Evolutionary conservation across 1,284 basidiomycete species (phyloP), one percentile per base, ranked within the genome.

Genomic region (Ustilago trichophora): DNA sequence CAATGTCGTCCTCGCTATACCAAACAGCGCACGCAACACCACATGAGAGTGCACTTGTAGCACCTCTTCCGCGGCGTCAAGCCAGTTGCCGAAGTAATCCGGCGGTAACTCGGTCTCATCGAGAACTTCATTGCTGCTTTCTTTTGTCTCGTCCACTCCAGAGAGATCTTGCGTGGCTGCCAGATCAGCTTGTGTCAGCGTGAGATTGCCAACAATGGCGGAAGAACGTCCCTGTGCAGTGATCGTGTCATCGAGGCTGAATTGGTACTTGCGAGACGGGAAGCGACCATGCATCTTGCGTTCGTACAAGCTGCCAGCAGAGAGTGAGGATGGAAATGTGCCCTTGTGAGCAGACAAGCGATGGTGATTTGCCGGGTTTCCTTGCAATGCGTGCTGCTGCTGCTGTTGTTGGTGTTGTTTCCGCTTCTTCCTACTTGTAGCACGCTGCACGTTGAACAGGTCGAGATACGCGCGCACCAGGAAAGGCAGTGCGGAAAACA

Each of bases 241-340:
- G 31, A 56, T 36, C 3, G 45, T 49, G 32, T 42, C 60, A 11
- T 57, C 36, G n/a, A 18, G 37, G 29, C 41, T 36, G 32, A 37
- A 44, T 2, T 64, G 44, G 21, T 53, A 57, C 37, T 53, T 64
- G 49, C 54, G 54, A 16, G 67, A 70, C 3, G 67, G 67, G 27
- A 52, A 70, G 25, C 67, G 60, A 21, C 67, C 67, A 13, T 70
- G 67, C 67, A 70, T 70, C 27, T 50, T 55, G 27, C 53, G 51
- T 34, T 70, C 67, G 31, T 50, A 11, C 21, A 68, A 18, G 38
- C 65, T 68, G 42, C 50, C 58, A 0, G 43, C 46, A 10, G 58
- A 68, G 4, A 48, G 13, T 7, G 65, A 62, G 8, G 50, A 49
- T 4, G 65, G 46, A 7, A 67, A 37, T 1, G 35, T 45, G 15